These are phyloP conservation scores for Paecilomyces sp. DNA, from an alignment of 2,329 filamentous ascomycete genomes.

Conservation along the genomic window DNA sequence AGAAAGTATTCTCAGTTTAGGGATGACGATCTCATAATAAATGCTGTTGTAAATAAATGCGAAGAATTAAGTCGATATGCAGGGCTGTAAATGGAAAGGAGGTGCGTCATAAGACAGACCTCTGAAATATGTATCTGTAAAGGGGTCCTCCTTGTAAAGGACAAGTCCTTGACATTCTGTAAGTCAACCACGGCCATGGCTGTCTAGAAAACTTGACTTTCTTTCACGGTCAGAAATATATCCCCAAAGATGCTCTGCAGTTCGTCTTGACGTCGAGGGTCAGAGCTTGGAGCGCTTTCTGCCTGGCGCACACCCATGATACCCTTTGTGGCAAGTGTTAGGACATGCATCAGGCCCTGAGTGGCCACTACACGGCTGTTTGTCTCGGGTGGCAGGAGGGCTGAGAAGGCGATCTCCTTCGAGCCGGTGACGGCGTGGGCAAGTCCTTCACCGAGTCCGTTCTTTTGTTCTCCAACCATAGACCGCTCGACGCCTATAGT, in stretches of 20 bases:
- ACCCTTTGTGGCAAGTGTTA: constrained; percentile 62
- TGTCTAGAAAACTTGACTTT: constrained; percentile 1
- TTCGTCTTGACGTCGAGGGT: background rate
- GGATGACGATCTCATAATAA: background rate
- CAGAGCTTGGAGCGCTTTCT: constrained; percentile 29
- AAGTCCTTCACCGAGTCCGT: background rate
- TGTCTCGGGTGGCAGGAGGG: constrained; percentile 55
- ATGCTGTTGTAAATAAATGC: background rate
- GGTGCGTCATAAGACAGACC: background rate
- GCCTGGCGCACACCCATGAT: constrained; percentile 57
- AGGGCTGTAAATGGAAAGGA: background rate
- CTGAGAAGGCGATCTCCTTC: constrained; percentile 54
- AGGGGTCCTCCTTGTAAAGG: background rate
- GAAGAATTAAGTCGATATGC: background rate
- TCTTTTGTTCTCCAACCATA: background rate
- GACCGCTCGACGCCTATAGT: constrained; percentile 3
- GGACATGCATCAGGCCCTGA: constrained; percentile 68
- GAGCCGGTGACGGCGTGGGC: background rate
- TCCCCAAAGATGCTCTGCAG: constrained; percentile 15
- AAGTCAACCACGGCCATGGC: background rate
- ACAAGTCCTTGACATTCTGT: background rate
- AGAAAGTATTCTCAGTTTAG: background rate
- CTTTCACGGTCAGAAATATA: constrained; percentile 17
- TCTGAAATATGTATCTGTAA: background rate
- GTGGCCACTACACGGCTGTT: constrained; percentile 57